Conservation (phyloP, 345 rosid genomes). For the Moricandia moricandioides region DNA sequence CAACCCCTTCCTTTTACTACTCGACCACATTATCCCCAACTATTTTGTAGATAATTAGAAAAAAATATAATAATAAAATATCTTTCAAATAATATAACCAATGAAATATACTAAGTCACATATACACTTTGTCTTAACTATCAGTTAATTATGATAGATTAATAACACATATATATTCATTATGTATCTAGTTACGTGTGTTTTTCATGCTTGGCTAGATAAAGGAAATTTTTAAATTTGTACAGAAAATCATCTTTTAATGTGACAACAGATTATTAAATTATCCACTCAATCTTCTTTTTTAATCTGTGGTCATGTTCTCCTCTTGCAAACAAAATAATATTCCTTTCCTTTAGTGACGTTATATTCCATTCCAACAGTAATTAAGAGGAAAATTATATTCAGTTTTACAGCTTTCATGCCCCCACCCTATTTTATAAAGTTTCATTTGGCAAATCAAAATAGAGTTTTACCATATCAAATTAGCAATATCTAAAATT, state of each 20-base stretch:
- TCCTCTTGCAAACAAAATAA: neutral
- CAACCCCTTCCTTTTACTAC: no score
- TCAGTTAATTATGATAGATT: neutral
- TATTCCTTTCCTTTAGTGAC: conserved; percentile 24
- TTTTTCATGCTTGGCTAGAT: neutral
- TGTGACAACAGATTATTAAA: neutral
- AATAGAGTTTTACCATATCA: neutral
- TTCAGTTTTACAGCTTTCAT: neutral
- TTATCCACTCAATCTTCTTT: neutral
- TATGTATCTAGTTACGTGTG: neutral
- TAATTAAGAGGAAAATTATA: neutral
- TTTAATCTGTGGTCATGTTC: neutral
- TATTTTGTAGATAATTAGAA: neutral
- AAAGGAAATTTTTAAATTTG: neutral
- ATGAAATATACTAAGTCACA: neutral
- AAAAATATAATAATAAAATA: neutral
- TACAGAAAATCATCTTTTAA: neutral
- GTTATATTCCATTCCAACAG: conserved; percentile 19
- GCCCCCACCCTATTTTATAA: neutral
- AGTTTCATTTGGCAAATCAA: neutral
- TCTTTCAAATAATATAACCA: neutral
- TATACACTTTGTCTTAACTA: neutral
- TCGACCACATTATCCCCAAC: no score
- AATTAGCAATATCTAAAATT: neutral
- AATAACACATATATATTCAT: neutral